These are phyloP conservation scores for Sedum album DNA, from an alignment of 164 flowering plant genomes.

Conservation along the genomic window DNA sequence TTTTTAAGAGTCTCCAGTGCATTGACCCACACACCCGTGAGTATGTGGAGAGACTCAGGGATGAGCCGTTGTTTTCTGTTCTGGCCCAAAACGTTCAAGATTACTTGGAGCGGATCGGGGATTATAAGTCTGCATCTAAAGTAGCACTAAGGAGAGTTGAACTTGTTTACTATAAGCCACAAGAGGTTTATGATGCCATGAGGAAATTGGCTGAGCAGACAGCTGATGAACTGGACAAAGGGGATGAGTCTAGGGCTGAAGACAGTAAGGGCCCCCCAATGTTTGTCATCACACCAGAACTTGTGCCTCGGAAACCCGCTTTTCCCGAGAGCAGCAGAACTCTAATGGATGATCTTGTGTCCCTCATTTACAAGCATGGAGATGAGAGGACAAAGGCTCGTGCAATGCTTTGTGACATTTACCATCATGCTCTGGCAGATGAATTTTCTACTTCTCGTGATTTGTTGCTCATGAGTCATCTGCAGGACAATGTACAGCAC, in stretches of 20 bases:
- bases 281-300: constrained; percentile 64
- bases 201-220: constrained; percentile 62
- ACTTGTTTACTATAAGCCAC: constrained; percentile 88
- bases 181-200: constrained; percentile 92
- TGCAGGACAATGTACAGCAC: constrained; percentile 77
- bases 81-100: constrained; percentile 89
- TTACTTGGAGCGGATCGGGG: constrained; percentile 56
- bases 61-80: constrained; percentile 75
- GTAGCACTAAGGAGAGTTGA: constrained; percentile 78
- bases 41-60: constrained; percentile 81
- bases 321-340: constrained; percentile 72
- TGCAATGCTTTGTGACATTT: constrained; percentile 95
- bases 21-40: constrained; percentile 91
- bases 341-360: constrained; percentile 72
- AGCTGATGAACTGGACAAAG: constrained; percentile 33
- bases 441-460: constrained; percentile 75
- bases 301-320: constrained; percentile 72
- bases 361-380: constrained; percentile 76
- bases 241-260: constrained; percentile 41
- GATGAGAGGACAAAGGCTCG: constrained; percentile 97
- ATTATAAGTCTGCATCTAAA: constrained; percentile 72
- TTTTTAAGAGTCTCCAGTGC: constrained; percentile 85
- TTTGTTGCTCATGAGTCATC: constrained; percentile 85
- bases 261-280: constrained; percentile 54
- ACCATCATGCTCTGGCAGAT: constrained; percentile 81